Evolutionary conservation across 2,329 filamentous ascomycete genomes (phyloP), one percentile per base, ranked within the genome.

Genomic region (Microdochium nivale): DNA sequence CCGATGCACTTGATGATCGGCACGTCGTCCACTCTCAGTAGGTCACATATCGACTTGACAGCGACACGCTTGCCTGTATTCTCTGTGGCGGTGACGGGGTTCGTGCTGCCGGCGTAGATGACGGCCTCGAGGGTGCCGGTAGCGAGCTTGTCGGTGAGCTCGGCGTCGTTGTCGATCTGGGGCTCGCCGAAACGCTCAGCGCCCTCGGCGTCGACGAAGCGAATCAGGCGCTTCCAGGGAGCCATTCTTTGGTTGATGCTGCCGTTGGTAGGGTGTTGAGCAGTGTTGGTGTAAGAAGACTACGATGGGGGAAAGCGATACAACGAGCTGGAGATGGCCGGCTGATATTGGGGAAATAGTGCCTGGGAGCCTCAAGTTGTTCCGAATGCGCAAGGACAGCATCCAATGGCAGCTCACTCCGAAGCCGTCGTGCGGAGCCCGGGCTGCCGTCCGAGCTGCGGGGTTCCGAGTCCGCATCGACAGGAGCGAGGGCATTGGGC

Each of bases 1-100:
- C 80, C 81, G 13, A 83, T 73, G 56, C 80, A 84, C 21, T 79
- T 65, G 3, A 84, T 59, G 44, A 81, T 79, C 0, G 78, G 76
- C 0, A 83, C 75, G 49, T 82, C 77, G 2, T 65, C 62, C 10
- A 62, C 64, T 0, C 72, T 68, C 30, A 84, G 60, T 0, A 79
- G 80, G 0, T 77, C 76, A 0, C 84, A 68, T 0, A 83, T 61
- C 49, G 65, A 67, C 58, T 79, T 76, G 7, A 84, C 79, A 0
- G 69, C 72, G 2, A 73, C 78, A 10, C 77, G 62, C 56, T 82
- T 75, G 23, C 80, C 74, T 0, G 77, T 79, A 1, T 81, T 72
- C 16, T 62, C 65, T 0, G 78, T 81, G 8, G 59, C 58, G 1
- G 76, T 69, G 0, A 70, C 67, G 1, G 60, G 68, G 50, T 78